These are phyloP conservation scores for Aureoboletus auriporus DNA, from an alignment of 768 basidiomycete species.

Conservation along the genomic window DNA sequence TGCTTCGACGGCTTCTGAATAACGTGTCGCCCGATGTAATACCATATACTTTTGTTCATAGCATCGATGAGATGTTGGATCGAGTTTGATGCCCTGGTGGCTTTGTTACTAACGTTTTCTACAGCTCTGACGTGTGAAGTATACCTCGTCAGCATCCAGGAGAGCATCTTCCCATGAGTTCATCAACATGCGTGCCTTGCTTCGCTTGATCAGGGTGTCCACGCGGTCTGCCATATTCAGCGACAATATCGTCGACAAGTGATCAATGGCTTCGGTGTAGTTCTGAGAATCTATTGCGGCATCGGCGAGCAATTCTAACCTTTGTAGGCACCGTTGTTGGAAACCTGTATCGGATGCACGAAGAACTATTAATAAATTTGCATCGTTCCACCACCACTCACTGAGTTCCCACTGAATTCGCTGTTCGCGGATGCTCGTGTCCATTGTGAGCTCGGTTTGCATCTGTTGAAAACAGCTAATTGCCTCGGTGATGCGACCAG, in stretches of 20 bases:
- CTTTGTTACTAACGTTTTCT: background rate
- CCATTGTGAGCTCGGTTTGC: too few species aligned
- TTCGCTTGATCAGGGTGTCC: slow-evolving; percentile 3
- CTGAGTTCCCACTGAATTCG: too few species aligned
- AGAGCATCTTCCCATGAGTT: background rate
- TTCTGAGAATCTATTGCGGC: background rate
- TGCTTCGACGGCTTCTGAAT: background rate
- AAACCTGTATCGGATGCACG: background rate
- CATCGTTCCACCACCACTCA: too few species aligned
- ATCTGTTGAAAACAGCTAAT: too few species aligned
- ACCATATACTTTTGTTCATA: background rate
- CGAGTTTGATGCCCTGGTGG: background rate
- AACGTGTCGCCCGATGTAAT: background rate
- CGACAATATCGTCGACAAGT: background rate
- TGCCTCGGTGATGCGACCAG: too few species aligned
- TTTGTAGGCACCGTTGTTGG: background rate
- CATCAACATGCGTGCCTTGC: background rate
- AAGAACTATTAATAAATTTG: background rate
- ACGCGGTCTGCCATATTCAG: rapidly evolving
- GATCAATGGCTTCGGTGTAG: background rate
- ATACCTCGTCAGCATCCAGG: slow-evolving; percentile 7
- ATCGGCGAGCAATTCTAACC: slow-evolving; percentile 1
- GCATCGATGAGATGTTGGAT: background rate
- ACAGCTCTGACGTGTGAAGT: too few species aligned
- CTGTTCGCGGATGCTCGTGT: too few species aligned